Percentiles rank a stretch among this genome's conserved stretches.
These are phyloP conservation scores for Fusarium falciforme DNA, from an alignment of 2,329 filamentous ascomycete species.

Conservation along the genomic window DNA sequence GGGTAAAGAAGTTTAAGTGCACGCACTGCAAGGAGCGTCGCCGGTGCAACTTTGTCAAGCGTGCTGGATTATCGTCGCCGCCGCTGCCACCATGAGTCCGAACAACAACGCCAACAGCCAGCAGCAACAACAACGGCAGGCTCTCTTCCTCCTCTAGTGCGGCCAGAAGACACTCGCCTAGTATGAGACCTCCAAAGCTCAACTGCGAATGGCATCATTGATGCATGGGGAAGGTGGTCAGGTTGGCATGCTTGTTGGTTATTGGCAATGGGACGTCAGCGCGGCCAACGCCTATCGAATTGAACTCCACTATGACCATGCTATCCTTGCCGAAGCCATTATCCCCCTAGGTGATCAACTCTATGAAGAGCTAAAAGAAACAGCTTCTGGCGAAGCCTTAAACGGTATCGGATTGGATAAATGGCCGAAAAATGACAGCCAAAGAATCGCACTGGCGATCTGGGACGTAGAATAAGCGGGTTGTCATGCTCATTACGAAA, in stretches of 20 bases:
- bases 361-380: not conserved
- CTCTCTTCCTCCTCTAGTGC: too few species aligned
- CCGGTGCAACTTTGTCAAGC: not conserved
- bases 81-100: not conserved
- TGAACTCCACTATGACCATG: not conserved
- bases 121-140: not conserved
- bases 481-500: too few species aligned
- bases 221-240: not conserved
- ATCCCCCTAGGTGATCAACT: not conserved
- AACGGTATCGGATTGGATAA: not conserved
- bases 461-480: too few species aligned
- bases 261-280: not conserved
- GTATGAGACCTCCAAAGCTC: not conserved
- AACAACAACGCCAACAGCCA: not conserved
- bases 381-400: not conserved
- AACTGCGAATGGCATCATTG: not conserved
- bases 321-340: not conserved
- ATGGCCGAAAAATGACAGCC: not conserved
- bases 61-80: not conserved
- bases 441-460: not conserved
- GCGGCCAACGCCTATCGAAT: not conserved
- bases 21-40: not conserved
- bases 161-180: not conserved
- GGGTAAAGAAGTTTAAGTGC: not conserved
- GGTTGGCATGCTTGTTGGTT: not conserved